Base-by-base conservation (phyloP, 192 early-diverging fungal species). In the Gigaspora rosea region DNA sequence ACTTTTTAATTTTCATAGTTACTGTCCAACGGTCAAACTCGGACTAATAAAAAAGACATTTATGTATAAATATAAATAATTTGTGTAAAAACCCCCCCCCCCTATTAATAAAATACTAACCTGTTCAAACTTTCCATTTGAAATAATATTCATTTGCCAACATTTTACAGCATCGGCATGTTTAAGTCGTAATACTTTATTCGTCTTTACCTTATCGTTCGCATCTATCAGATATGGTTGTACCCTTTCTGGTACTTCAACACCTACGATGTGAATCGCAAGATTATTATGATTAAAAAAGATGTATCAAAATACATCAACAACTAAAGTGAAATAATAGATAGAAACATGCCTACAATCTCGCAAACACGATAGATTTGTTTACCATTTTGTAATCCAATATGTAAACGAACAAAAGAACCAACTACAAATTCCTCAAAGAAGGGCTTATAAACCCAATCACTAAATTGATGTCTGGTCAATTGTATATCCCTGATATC, bases 101-200 rank as follows among this genome's bases (percentile, higher is more conserved):
- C n/a, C 11, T 35, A 35, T 3, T 33, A 10, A 10, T 10, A 57
- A 72, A 18, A 18, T 52, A 52, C 48, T 47, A 78, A 85, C 88
- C 64, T 89, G 81, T 33, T 88, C 90, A 41, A 94, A 85, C 36
- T 87, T 76, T 65, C 82, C 79, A 72, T 95, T 95, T 3, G 94
- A 95, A 12, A 95, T 83, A 46, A 87, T 88, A 70, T 92, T 90
- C 90, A 94, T 94, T 9, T 88, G 87, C 78, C 92, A 94, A 22
- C 79, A 81, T 59, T 88, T 90, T 74, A 90, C 87, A 16, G 88
- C 80, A 49, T 89, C 85, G 35, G 94, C 94, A 77, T 93, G 92
- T 52, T 85, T 87, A 47, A 94, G 82, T 15, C 78, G 83, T 32
- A 95, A 71, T 11, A 87, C 88, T 65, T 89, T 86, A 81, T 94